Percentiles rank a stretch among this genome's conserved stretches.
Conservation (phyloP, 306 rosid genomes). For the Vicia faba region DNA sequence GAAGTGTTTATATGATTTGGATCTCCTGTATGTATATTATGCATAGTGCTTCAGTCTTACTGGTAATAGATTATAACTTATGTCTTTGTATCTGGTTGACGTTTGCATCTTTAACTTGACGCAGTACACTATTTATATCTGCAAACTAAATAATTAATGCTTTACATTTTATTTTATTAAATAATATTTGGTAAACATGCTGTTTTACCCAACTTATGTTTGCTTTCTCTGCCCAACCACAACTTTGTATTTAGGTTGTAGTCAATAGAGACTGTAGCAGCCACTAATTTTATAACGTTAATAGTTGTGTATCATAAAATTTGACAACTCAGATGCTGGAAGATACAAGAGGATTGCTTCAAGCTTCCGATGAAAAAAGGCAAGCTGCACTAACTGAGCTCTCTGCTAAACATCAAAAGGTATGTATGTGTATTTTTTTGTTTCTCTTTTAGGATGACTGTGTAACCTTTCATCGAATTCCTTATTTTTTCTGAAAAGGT, state of each 20-base stretch:
- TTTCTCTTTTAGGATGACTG: conserved; percentile 21
- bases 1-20: conserved; percentile 28
- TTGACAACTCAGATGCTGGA: conserved; percentile 71
- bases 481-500: conserved; percentile 24
- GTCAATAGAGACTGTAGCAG: background rate
- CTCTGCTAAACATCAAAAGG: conserved; percentile 93
- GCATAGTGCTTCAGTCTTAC: conserved; percentile 3
- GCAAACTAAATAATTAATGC: conserved; percentile 20
- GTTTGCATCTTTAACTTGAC: conserved; percentile 35
- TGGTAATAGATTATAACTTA: conserved; percentile 8
- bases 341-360: conserved; percentile 75
- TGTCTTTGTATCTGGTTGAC: conserved; percentile 31
- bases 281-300: conserved; percentile 8
- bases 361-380: conserved; percentile 88
- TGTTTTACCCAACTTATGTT: conserved; percentile 24
- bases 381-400: conserved; percentile 85
- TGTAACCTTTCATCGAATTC: background rate
- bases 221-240: conserved; percentile 1
- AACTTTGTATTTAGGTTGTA: conserved; percentile 19
- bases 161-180: conserved; percentile 6
- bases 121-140: conserved; percentile 18
- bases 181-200: background rate
- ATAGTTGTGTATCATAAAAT: conserved; percentile 37
- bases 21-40: conserved; percentile 10
- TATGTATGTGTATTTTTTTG: conserved; percentile 37